Evolutionary conservation across 2,329 filamentous ascomycete species (phyloP), one percentile per base, ranked within the genome.

Genomic region (Aureobasidium musti): DNA sequence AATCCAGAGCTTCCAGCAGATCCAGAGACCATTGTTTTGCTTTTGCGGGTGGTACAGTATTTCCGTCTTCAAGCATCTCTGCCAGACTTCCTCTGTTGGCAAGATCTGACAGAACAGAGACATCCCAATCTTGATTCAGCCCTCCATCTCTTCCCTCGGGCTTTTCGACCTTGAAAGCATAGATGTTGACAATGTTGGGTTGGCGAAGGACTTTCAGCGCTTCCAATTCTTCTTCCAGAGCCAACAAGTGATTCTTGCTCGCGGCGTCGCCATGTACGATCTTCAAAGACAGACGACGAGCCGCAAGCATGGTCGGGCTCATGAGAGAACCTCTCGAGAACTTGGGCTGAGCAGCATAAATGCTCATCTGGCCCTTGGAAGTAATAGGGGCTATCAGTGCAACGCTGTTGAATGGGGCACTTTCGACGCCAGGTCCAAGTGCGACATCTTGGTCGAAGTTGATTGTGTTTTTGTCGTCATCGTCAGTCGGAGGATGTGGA

Each of bases 11-110:
- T 78, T 97, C 92, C 30, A 99, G 84, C 21, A 99, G 82, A 73
- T 97, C 92, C 67, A 93, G 87, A n/a, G 92, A 95, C 89, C 92
- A 98, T 28, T 91, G 88, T 63, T 92, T 89, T 52, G 93, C 88
- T 74, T 89, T 93, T 69, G 86, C 86, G 61, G 91, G 85, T 49
- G 89, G 86, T 60, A 97, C 80, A 33, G 68, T 67, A 49, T 69
- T 63, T 5, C 90, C 91, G 49, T 92, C 87, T 66, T 94, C 89
- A 35, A 99, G 82, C 23, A 96, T 82, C 72, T 97, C 92, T 33
- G 89, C 86, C 17, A 99, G 80, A 0, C 93, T 91, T 0, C 92
- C 92, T 75, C 91, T 92, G 63, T 92, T 89, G 13, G 91, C 90
- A 72, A 91, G 84, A 56, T 93, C 90, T 49, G 85, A 88, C 26